These are phyloP conservation scores for Paecilomyces dactylethromorphus DNA, from an alignment of 2,329 filamentous ascomycete genomes.

Conservation along the genomic window DNA sequence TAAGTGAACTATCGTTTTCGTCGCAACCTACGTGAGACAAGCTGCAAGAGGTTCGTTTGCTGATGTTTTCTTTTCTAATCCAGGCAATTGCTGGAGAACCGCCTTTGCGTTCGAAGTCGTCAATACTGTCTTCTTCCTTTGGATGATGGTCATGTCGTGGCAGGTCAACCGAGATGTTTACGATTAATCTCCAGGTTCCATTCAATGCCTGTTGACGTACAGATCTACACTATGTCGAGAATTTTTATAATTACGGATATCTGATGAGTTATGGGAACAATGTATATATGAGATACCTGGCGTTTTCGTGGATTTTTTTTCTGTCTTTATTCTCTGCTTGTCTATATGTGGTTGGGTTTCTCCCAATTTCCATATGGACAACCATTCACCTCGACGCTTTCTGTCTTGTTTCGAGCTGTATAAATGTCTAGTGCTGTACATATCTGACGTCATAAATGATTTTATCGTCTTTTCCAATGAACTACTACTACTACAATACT, in stretches of 20 bases:
- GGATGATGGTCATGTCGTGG: constrained; percentile 59
- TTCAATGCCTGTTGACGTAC: background rate
- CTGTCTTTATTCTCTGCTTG: background rate
- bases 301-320: background rate
- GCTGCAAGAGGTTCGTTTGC: background rate
- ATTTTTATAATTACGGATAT: background rate
- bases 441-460: too few relatives aligned
- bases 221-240: background rate
- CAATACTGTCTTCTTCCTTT: constrained; percentile 56
- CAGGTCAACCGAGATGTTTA: constrained; percentile 41
- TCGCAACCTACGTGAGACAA: background rate
- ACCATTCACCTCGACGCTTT: background rate
- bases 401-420: too few relatives aligned
- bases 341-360: background rate
- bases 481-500: too few relatives aligned
- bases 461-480: too few relatives aligned
- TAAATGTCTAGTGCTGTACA: too few relatives aligned
- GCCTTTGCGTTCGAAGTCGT: constrained; percentile 59
- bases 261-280: background rate
- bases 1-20: constrained; percentile 23
- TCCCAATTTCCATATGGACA: background rate
- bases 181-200: constrained; percentile 6
- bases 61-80: background rate
- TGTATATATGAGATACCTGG: background rate
- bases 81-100: constrained; percentile 57